phyloP scores from a whole-genome alignment of 2,329 filamentous ascomycete species.

The Verticillium longisporum region DNA sequence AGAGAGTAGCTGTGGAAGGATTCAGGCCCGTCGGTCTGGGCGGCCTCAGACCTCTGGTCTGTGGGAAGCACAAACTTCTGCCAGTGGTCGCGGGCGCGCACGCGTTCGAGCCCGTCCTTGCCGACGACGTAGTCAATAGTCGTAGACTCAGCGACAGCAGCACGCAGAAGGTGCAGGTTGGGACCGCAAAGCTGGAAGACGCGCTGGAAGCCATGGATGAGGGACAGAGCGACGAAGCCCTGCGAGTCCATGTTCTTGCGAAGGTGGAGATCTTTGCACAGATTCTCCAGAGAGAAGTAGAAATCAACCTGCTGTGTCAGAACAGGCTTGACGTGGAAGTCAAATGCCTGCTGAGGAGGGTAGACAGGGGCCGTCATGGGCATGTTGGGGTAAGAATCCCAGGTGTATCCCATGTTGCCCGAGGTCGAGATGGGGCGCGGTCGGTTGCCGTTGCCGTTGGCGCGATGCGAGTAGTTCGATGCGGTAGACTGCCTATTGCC shows the following conservation, averaged over 20 bases:
- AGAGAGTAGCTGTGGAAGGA: conserved; percentile 23
- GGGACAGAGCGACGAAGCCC: conserved; percentile 75
- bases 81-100: conserved; percentile 73
- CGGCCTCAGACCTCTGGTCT: conserved; percentile 64
- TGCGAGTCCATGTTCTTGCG: conserved; percentile 91
- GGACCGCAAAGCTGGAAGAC: conserved; percentile 57
- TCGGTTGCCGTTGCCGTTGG: conserved; percentile 14
- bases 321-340: background rate
- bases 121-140: conserved; percentile 69
- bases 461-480: conserved; percentile 15
- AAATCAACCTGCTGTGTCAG: conserved; percentile 64
- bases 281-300: conserved; percentile 94
- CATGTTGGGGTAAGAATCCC: background rate
- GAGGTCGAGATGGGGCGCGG: conserved; percentile 1
- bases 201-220: conserved; percentile 83
- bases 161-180: conserved; percentile 64
- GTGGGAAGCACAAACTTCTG: conserved; percentile 69
- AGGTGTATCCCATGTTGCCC: background rate
- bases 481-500: conserved; percentile 8
- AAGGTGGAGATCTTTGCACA: conserved; percentile 87
- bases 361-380: conserved; percentile 24
- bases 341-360: conserved; percentile 16
- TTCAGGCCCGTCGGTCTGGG: conserved; percentile 63
- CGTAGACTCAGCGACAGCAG: conserved; percentile 65
- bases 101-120: conserved; percentile 69